phyloP scores from a whole-genome alignment of 176 grass and related monocot genomes.

The Zoysia pacifica region DNA sequence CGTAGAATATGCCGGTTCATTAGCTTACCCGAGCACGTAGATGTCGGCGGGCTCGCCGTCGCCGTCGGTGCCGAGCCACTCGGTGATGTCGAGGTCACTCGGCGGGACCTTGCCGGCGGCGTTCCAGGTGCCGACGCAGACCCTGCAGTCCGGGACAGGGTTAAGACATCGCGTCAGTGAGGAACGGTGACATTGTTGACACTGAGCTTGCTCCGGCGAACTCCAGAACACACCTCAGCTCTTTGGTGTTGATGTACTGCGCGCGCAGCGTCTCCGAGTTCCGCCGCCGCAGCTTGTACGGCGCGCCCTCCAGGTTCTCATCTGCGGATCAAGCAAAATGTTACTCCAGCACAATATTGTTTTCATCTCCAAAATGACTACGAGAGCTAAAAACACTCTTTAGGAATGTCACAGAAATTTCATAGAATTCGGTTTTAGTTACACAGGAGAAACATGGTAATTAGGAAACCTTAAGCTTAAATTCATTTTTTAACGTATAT shows the following conservation, averaged over 20 bases:
- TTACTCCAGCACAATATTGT: neutral
- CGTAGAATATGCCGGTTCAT: no score
- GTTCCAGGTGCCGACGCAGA: slow-evolving; percentile 85
- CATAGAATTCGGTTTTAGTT: no score
- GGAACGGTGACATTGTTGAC: neutral
- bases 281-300: slow-evolving; percentile 66
- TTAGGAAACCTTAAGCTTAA: no score
- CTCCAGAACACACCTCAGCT: slow-evolving; percentile 49
- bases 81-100: slow-evolving; percentile 54
- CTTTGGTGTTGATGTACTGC: slow-evolving; percentile 91
- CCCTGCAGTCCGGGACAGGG: slow-evolving; percentile 31
- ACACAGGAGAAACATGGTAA: no score
- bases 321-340: slow-evolving; percentile 22
- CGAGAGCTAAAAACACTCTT: no score
- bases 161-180: neutral
- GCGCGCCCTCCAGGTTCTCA: slow-evolving; percentile 44
- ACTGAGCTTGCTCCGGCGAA: neutral
- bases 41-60: slow-evolving; percentile 76
- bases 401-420: no score
- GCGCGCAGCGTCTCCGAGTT: slow-evolving; percentile 90
- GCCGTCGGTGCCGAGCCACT: slow-evolving; percentile 66
- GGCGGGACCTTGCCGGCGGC: slow-evolving; percentile 62
- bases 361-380: neutral
- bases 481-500: no score
- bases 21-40: slow-evolving; percentile 73